Evolutionary conservation across 2,329 filamentous ascomycete genomes (phyloP).

Genomic region (Trichoderma atrobrunneum): DNA sequence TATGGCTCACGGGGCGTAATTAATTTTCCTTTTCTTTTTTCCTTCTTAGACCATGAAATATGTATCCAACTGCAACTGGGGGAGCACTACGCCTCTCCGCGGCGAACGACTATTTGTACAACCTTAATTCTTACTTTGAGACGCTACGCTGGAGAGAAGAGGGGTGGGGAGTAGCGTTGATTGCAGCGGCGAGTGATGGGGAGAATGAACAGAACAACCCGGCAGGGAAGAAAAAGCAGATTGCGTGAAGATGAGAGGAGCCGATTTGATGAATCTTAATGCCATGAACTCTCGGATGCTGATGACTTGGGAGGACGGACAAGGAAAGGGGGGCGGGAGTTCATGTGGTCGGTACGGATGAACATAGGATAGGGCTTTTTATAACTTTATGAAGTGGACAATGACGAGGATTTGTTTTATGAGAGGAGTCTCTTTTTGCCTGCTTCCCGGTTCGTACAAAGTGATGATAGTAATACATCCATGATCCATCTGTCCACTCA

Average conservation of each 20-base stretch:
- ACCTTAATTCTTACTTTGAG: slow-evolving; percentile 18
- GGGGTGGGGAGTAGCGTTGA: neutral
- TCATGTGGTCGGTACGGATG: slow-evolving; percentile 8
- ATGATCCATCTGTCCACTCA: neutral
- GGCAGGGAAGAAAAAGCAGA: neutral
- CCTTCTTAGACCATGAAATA: slow-evolving; percentile 14
- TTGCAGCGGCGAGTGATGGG: neutral
- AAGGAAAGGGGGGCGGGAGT: neutral
- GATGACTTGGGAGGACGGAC: neutral
- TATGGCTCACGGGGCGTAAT: slow-evolving; percentile 13
- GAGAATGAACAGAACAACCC: neutral
- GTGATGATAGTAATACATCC: neutral
- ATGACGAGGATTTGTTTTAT: neutral
- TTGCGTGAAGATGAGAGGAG: neutral
- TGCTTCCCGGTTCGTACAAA: neutral
- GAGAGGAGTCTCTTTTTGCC: neutral
- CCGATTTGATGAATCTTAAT: slow-evolving; percentile 5
- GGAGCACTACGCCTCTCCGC: neutral
- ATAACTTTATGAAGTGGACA: slow-evolving; percentile 11
- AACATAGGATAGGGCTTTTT: slow-evolving; percentile 17
- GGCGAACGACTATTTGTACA: slow-evolving; percentile 18
- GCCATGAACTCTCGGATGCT: slow-evolving; percentile 11
- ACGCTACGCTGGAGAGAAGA: neutral
- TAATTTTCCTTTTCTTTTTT: neutral
- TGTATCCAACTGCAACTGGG: slow-evolving; percentile 12